These are phyloP conservation scores for Torrubiellomyces zombiae DNA, from an alignment of 2,329 filamentous ascomycete species.

Conservation along the genomic window DNA sequence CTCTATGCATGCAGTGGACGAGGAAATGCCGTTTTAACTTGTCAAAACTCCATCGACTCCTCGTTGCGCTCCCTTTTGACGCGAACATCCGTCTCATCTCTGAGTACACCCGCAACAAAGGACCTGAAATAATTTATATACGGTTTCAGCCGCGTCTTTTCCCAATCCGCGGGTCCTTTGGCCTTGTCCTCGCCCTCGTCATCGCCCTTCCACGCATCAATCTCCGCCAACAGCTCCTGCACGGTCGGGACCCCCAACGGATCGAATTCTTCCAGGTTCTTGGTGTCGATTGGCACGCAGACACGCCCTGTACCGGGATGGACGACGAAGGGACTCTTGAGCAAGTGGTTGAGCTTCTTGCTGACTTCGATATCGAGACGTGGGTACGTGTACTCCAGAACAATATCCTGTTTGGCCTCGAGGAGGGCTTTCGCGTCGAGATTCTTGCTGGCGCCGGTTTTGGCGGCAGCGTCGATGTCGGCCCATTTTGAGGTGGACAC, in stretches of 20 bases:
- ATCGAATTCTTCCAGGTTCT: slow-evolving; percentile 63
- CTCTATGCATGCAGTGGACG: no score
- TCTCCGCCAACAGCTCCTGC: slow-evolving; percentile 63
- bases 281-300: slow-evolving; percentile 82
- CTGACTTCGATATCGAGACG: slow-evolving; percentile 92
- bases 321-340: slow-evolving; percentile 92
- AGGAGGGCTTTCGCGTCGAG: slow-evolving; percentile 60
- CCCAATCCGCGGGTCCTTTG: slow-evolving; percentile 58
- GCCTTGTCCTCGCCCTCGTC: slow-evolving; percentile 20
- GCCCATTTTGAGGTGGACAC: slow-evolving; percentile 74
- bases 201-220: slow-evolving; percentile 57
- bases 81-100: slow-evolving; percentile 46
- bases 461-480: slow-evolving; percentile 78
- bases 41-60: slow-evolving; percentile 34
- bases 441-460: slow-evolving; percentile 52
- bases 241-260: slow-evolving; percentile 82
- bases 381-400: slow-evolving; percentile 95
- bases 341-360: slow-evolving; percentile 94
- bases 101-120: slow-evolving; percentile 65
- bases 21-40: not conserved
- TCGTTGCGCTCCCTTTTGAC: slow-evolving; percentile 41
- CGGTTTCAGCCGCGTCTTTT: slow-evolving; percentile 88
- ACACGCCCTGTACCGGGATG: slow-evolving; percentile 89
- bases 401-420: slow-evolving; percentile 88
- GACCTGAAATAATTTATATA: slow-evolving; percentile 80